Base-by-base conservation (phyloP, 1,284 basidiomycete species). In the Schizopora paradoxa region DNA sequence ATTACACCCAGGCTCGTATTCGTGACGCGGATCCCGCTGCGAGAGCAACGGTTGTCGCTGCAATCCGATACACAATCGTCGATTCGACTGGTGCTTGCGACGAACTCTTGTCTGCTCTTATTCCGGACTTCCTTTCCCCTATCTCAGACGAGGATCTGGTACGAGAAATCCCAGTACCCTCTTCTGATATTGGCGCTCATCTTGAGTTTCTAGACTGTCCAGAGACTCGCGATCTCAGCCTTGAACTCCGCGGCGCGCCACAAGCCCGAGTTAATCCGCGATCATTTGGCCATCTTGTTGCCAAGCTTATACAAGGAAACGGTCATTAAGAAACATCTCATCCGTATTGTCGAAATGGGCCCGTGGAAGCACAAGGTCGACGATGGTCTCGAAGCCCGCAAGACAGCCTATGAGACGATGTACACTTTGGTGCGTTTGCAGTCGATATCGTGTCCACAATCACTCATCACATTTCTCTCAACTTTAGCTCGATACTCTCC, bases 341-440 rank as follows among this genome's bases (percentile, higher is more conserved):
- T 97, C 57, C 81, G 91, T 25, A 90, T 87, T 5, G 93, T 99
- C 6, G 85, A 91, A 60, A 98, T 99, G 96, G 96, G 96, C 11
- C 96, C 96, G 0, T 99, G 93, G 86, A 93, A 88, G 43, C 91
- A 95, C 64, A 91, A 87, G 61, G 88, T 92, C 27, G 92, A 96
- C 58, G 91, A 95, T 55, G 92, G 93, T 41, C 72, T 96, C 7
- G 92, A 96, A 54, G 79, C 91, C n/a, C 82, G 91, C 45, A 93
- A 95, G 73, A 94, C 91, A 0, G 95, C 95, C 2, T 98, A 91
- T 66, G 95, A 99, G 66, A 95, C 94, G 4, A 90, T 99, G 74
- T 95, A 95, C 62, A 97, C 94, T 13, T 67, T 98, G 51, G 89
- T 91, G 54, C 56, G 83, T 66, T 13, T 38, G 6, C 31, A 23